Base-by-base conservation (phyloP, 176 grass and related monocot genomes). In the Guadua angustifolia region DNA sequence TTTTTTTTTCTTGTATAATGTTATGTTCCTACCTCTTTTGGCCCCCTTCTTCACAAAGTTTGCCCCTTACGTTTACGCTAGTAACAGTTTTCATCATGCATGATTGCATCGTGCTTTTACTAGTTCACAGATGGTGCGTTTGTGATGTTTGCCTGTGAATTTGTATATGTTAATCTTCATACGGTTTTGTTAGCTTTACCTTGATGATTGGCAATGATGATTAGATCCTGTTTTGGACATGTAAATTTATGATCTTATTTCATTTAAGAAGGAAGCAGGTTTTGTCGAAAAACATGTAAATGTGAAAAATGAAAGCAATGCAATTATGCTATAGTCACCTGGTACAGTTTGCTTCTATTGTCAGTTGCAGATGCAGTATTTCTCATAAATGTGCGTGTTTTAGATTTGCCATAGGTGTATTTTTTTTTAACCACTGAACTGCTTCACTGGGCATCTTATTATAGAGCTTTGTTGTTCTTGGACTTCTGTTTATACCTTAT, bases 391-490 rank as follows among this genome's bases (percentile, higher is more conserved):
- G 7, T 19, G 62, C 18, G 47, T 52, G 4, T 36, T 50, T 53
- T 74, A 10, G 1, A 12, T 16, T 18, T 4, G 26, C 3, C 17
- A 35, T 7, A 5, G 46, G 18, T 14, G 9, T 36, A 18, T 2
- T 5, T 24, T 9, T 47, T 49, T 50, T 16, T n/a, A n/a, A 17
- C 25, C 69, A 32, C 69, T 72, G 6, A 73, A 73, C n/a, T 50
- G 13, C 70, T 46, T 11, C 45, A 24, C 24, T 36, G 59, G 66
- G 32, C 33, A 79, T 87, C 58, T 57, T 71, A 77, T 78, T 49
- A 46, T 63, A 78, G 63, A 58, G 67, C 58, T 50, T 33, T 86
- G 51, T 25, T 65, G 15, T 17, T 74, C 1, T 72, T 59, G 17
- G 43, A 22, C 10, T 4, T 16, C 5, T 35, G 6, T 53, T 53